These are phyloP conservation scores for Colletotrichum orbiculare DNA, from an alignment of 2,329 filamentous ascomycete species.

Conservation along the genomic window DNA sequence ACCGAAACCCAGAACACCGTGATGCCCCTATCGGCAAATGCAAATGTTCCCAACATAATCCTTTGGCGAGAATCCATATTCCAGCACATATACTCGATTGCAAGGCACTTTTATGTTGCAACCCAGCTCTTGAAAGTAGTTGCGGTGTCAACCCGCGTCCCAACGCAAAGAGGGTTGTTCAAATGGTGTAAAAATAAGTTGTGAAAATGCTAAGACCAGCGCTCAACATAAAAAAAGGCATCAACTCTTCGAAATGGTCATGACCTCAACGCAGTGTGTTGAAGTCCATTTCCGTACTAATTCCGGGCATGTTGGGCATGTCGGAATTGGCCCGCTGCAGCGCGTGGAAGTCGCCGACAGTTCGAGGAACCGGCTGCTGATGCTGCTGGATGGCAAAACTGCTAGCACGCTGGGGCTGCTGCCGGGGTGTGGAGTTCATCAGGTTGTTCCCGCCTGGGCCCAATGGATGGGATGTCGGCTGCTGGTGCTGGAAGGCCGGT, in stretches of 20 bases:
- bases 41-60: slow-evolving; percentile 12
- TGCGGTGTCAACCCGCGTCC: slow-evolving; percentile 16
- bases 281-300: slow-evolving; percentile 37
- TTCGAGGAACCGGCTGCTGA: slow-evolving; percentile 49
- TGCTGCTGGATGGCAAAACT: slow-evolving; percentile 53
- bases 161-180: not conserved
- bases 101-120: slow-evolving; percentile 11
- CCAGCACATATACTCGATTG: not conserved
- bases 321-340: slow-evolving; percentile 59
- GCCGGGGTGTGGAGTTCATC: slow-evolving; percentile 42
- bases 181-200: slow-evolving; percentile 11
- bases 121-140: slow-evolving; percentile 1
- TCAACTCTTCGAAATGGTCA: not conserved
- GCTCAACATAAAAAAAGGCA: slow-evolving; percentile 12
- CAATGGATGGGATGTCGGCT: slow-evolving; percentile 44
- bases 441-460: slow-evolving; percentile 30
- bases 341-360: slow-evolving; percentile 62
- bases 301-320: slow-evolving; percentile 37
- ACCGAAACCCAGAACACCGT: slow-evolving; percentile 8
- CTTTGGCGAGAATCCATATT: slow-evolving; percentile 14
- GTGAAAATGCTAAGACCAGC: slow-evolving; percentile 7
- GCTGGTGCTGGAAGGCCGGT: slow-evolving; percentile 24
- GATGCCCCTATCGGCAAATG: slow-evolving; percentile 28
- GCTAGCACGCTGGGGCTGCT: slow-evolving; percentile 50
- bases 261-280: slow-evolving; percentile 24